Evolutionary conservation across 2,329 filamentous ascomycete species (phyloP).

Genomic region (Epichloe brachyelytri): DNA sequence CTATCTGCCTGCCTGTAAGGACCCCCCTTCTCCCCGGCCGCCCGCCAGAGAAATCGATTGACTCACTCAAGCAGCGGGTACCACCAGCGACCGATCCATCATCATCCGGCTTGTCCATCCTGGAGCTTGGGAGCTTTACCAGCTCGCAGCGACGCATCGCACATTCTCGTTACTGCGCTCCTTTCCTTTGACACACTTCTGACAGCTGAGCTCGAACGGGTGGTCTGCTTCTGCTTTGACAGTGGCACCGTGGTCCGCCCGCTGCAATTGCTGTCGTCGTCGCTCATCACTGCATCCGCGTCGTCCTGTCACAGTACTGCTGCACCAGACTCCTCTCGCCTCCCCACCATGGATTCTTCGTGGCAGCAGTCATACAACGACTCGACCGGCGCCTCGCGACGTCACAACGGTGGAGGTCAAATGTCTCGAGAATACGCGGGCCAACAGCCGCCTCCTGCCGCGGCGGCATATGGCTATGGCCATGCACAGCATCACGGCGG

Average conservation of each 20-base stretch:
- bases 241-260: background rate
- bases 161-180: background rate
- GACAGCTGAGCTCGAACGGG: background rate
- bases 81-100: background rate
- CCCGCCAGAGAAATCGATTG: too few species aligned
- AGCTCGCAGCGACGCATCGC: constrained; percentile 4
- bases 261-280: constrained; percentile 3
- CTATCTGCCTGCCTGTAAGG: too few species aligned
- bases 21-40: accelerated
- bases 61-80: too few species aligned
- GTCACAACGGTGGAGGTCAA: constrained; percentile 43
- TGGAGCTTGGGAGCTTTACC: constrained; percentile 6
- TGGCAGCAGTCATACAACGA: constrained; percentile 56
- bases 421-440: constrained; percentile 35
- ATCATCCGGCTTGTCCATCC: constrained; percentile 1
- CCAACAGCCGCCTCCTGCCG: constrained; percentile 18
- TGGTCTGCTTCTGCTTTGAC: background rate
- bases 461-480: constrained; percentile 36
- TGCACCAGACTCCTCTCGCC: constrained; percentile 10
- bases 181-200: background rate
- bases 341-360: constrained; percentile 36
- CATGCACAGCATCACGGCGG: constrained; percentile 52
- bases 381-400: constrained; percentile 47
- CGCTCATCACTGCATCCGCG: background rate
- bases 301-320: background rate